These are phyloP conservation scores for Paratinospora sagittata DNA, from an alignment of 164 flowering plant species.

Conservation along the genomic window DNA sequence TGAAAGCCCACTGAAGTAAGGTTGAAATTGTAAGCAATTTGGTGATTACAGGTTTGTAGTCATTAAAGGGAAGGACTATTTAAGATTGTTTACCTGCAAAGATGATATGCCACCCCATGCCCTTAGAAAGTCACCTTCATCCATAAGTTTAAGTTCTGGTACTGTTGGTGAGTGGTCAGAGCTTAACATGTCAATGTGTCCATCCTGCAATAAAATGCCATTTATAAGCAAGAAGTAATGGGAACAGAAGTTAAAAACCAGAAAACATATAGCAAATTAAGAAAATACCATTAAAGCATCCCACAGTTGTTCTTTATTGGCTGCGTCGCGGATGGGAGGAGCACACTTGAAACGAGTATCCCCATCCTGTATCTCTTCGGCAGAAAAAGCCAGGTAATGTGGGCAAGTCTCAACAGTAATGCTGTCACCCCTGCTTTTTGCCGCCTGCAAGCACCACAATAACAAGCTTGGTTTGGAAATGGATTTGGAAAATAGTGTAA, in stretches of 20 bases:
- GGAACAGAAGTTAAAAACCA: background rate
- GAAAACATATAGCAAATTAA: background rate
- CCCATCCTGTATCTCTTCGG: constrained; percentile 88
- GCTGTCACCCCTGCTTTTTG: constrained; percentile 74
- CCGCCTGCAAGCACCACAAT: constrained; percentile 40
- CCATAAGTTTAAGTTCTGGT: constrained; percentile 74
- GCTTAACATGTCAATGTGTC: constrained; percentile 84
- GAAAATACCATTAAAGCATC: constrained; percentile 63
- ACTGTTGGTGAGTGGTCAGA: constrained; percentile 94
- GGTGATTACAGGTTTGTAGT: background rate
- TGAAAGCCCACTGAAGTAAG: too few species aligned
- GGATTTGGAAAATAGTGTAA: background rate
- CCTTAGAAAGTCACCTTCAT: constrained; percentile 77
- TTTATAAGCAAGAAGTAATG: background rate
- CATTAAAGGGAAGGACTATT: constrained; percentile 4
- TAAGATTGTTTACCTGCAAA: constrained; percentile 69
- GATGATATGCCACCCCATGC: constrained; percentile 99
- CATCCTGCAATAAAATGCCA: constrained; percentile 45
- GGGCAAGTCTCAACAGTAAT: constrained; percentile 93
- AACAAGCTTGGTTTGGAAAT: background rate
- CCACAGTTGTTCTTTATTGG: constrained; percentile 74
- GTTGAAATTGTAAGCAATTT: background rate
- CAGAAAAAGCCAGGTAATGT: constrained; percentile 87
- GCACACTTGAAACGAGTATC: constrained; percentile 96
- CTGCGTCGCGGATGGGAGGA: constrained; percentile 86